A percentile compares a stretch with the other conserved stretches of the same genome.
These are phyloP conservation scores for Venturia oleaginea DNA, from an alignment of 2,329 filamentous ascomycete species.

Conservation along the genomic window DNA sequence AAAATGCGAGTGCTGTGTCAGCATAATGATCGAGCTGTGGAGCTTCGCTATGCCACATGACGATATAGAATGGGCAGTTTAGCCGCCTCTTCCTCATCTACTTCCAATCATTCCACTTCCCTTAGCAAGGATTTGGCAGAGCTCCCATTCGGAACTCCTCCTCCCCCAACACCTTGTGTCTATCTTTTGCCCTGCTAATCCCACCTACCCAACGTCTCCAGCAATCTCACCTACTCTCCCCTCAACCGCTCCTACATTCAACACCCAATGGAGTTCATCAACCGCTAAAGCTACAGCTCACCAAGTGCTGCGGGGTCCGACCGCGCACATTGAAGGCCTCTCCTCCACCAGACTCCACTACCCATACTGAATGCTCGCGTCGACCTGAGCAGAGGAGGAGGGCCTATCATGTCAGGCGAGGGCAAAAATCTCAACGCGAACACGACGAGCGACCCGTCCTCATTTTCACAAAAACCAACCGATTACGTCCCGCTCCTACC, in stretches of 20 bases:
- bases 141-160: not conserved
- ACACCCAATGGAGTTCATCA: slow-evolving; percentile 32
- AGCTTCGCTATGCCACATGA: not conserved
- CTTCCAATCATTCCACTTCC: not conserved
- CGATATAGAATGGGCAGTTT: not conserved
- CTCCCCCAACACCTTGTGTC: not conserved
- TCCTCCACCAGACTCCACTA: slow-evolving; percentile 4
- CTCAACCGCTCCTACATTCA: not conserved
- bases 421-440: slow-evolving; percentile 19
- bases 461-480: not conserved
- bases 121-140: not conserved
- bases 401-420: slow-evolving; percentile 26
- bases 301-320: slow-evolving; percentile 6
- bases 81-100: not conserved
- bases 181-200: not conserved
- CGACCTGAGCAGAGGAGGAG: slow-evolving; percentile 2
- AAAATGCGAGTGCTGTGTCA: not conserved
- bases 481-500: not conserved
- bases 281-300: slow-evolving; percentile 29
- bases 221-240: not conserved
- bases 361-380: slow-evolving; percentile 5
- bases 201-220: not conserved
- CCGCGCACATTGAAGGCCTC: slow-evolving; percentile 11
- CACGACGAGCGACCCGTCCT: slow-evolving; percentile 21
- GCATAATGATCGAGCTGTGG: too few species aligned